Percentiles rank a stretch among this genome's conserved stretches.
These are phyloP conservation scores for Yamadazyma atmosphaerica DNA, from an alignment of 1,139 yeast species.

Conservation along the genomic window DNA sequence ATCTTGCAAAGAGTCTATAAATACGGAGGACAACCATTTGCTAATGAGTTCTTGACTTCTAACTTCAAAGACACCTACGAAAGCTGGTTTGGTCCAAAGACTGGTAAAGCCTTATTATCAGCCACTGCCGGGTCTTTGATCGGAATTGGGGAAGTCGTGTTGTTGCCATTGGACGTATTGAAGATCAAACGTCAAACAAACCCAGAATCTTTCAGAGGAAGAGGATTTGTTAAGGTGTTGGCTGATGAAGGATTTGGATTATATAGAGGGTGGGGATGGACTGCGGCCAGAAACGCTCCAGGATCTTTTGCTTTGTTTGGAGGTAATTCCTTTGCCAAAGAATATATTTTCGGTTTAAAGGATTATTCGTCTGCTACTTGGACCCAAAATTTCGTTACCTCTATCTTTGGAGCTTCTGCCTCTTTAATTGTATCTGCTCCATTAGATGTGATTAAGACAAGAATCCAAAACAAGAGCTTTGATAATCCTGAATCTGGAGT, in stretches of 20 bases:
- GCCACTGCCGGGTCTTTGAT: conserved; percentile 97
- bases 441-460: conserved; percentile 94
- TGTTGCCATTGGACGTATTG: conserved; percentile 92
- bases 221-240: conserved; percentile 86
- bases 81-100: conserved; percentile 80
- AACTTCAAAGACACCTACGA: conserved; percentile 76
- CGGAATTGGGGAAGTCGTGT: conserved; percentile 96
- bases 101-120: conserved; percentile 93
- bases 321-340: conserved; percentile 98
- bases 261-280: conserved; percentile 99
- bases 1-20: conserved; percentile 96
- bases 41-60: conserved; percentile 82
- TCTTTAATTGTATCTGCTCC: conserved; percentile 97
- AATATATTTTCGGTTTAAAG: conserved; percentile 79
- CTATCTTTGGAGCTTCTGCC: conserved; percentile 98
- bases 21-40: conserved; percentile 99
- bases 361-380: conserved; percentile 93
- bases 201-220: conserved; percentile 97
- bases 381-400: conserved; percentile 91
- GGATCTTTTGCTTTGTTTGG: conserved; percentile 98
- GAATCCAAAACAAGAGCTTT: conserved; percentile 95
- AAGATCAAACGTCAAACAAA: conserved; percentile 98
- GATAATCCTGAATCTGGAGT: conserved; percentile 95
- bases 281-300: conserved; percentile 99
- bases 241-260: conserved; percentile 90